Conservation (phyloP, 2,329 filamentous ascomycete genomes). For the Clarireedia hainanense region DNA sequence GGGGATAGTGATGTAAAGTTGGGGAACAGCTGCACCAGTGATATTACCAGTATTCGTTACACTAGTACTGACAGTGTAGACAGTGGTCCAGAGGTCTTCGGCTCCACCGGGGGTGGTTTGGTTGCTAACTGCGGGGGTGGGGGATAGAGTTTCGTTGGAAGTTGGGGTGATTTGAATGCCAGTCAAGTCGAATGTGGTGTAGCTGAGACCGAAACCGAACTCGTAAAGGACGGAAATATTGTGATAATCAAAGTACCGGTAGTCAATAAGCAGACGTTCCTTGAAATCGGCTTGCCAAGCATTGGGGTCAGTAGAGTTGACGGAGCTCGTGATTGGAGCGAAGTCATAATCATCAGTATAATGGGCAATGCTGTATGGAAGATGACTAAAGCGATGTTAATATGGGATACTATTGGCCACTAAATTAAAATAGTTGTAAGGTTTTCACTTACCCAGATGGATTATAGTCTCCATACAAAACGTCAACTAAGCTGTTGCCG, state of each 20-base stretch:
- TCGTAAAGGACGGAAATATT: constrained; percentile 32
- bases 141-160: constrained; percentile 31
- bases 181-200: constrained; percentile 59
- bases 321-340: constrained; percentile 33
- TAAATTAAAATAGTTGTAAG: neutral
- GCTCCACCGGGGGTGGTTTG: constrained; percentile 43
- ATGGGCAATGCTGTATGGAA: constrained; percentile 46
- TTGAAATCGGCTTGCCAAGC: constrained; percentile 37
- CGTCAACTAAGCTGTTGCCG: constrained; percentile 51
- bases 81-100: constrained; percentile 45
- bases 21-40: constrained; percentile 24
- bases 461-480: constrained; percentile 53
- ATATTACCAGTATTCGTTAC: constrained; percentile 44
- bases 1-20: constrained; percentile 29
- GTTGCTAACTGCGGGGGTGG: constrained; percentile 21
- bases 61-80: constrained; percentile 39
- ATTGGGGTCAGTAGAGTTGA: constrained; percentile 26
- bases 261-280: constrained; percentile 43
- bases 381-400: constrained; percentile 13
- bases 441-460: constrained; percentile 30
- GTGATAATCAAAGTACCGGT: constrained; percentile 40
- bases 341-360: constrained; percentile 38
- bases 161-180: constrained; percentile 23
- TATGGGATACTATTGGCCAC: neutral
- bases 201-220: constrained; percentile 52